phyloP scores from a whole-genome alignment of 257 asterid genomes.

The Petunia axillaris region DNA sequence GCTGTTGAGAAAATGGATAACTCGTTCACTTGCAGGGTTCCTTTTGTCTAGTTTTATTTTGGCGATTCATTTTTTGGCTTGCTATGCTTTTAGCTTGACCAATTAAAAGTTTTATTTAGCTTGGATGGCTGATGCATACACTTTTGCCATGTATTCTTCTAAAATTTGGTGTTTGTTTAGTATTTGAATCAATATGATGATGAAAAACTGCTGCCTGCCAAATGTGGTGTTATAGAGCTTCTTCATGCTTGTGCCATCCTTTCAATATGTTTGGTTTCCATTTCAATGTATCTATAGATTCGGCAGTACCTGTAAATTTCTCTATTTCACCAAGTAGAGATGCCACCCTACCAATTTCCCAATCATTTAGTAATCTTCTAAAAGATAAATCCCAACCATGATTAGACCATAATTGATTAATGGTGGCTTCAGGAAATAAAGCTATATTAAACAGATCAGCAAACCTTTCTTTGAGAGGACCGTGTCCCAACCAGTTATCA shows the following conservation, averaged over 20 bases:
- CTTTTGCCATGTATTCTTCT: background rate
- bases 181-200: slow-evolving; percentile 1
- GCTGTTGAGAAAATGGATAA: slow-evolving; percentile 8
- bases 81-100: background rate
- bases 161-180: background rate
- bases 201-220: background rate
- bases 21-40: background rate
- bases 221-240: background rate
- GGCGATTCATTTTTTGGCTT: background rate
- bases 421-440: no score
- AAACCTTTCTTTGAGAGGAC: no score
- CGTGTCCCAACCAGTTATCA: no score
- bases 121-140: slow-evolving; percentile 12
- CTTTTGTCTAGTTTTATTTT: slow-evolving; percentile 8
- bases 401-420: no score
- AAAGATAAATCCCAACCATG: no score
- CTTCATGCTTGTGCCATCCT: slow-evolving; percentile 1
- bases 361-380: no score
- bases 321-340: no score
- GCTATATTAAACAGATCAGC: no score
- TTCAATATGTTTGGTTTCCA: background rate
- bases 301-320: no score
- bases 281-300: no score
- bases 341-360: no score
- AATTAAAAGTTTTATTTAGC: background rate